A percentile compares a stretch with the other conserved stretches of the same genome.
Evolutionary conservation across 441 rosid genomes (phyloP).

Genomic region (Macaranga tanarius): DNA sequence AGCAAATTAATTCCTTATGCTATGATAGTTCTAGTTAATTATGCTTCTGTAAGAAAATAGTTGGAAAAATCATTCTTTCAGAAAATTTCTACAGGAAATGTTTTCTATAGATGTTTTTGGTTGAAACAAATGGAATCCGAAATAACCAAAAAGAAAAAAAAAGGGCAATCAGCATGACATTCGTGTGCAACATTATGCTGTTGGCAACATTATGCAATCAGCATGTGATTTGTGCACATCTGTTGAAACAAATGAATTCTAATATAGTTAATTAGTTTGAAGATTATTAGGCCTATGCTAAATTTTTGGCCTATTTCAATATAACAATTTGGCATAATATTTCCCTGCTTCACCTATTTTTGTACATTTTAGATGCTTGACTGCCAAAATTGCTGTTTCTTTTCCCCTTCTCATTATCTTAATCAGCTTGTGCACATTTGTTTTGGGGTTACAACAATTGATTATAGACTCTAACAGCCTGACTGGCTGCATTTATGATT

Average conservation of each 20-base stretch:
- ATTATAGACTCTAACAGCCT: neutral
- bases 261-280: neutral
- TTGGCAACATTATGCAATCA: too few species aligned
- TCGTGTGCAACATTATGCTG: neutral
- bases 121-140: neutral
- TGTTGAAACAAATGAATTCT: too few species aligned
- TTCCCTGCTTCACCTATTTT: neutral
- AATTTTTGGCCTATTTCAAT: neutral
- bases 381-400: neutral
- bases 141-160: neutral
- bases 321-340: neutral
- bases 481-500: neutral
- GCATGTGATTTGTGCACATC: too few species aligned
- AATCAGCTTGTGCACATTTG: neutral
- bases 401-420: neutral
- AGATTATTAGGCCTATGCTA: neutral
- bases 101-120: neutral
- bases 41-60: too few species aligned
- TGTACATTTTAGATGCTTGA: too few species aligned
- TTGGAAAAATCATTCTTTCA: too few species aligned
- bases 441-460: neutral
- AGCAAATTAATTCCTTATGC: neutral
- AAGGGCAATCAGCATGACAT: neutral
- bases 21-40: neutral
- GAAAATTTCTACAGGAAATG: too few species aligned